Evolutionary conservation across 805 yeast genomes (phyloP).

Genomic region (Wickerhamomyces alni): DNA sequence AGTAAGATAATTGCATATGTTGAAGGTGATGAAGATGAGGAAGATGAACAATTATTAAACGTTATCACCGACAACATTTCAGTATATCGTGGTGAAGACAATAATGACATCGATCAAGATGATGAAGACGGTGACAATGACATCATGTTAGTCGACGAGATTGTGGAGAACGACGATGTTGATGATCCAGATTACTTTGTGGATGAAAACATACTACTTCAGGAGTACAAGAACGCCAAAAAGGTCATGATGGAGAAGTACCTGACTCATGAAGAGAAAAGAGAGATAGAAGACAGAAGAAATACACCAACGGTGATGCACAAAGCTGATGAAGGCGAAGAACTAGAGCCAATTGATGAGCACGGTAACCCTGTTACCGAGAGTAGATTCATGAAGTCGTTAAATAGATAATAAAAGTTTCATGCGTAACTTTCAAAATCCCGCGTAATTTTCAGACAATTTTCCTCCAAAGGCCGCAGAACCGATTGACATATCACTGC

Average conservation of each 20-base stretch:
- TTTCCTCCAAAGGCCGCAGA: no score
- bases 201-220: constrained; percentile 21
- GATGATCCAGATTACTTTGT: constrained; percentile 23
- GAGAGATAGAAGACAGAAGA: constrained; percentile 4
- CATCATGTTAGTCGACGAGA: constrained; percentile 34
- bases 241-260: constrained; percentile 23
- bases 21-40: constrained; percentile 15
- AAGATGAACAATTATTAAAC: constrained; percentile 14
- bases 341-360: constrained; percentile 64
- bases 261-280: constrained; percentile 3
- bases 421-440: no score
- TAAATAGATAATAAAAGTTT: not conserved
- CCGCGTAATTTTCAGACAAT: no score
- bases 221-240: constrained; percentile 27
- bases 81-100: constrained; percentile 20
- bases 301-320: constrained; percentile 2
- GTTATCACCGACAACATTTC: constrained; percentile 15
- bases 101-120: constrained; percentile 22
- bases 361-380: constrained; percentile 50
- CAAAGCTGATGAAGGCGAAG: constrained; percentile 40
- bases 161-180: constrained; percentile 33
- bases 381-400: constrained; percentile 66
- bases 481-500: no score
- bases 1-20: constrained; percentile 12
- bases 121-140: constrained; percentile 30